phyloP scores from a whole-genome alignment of 306 rosid species.

The Cucurbita ficifolia region DNA sequence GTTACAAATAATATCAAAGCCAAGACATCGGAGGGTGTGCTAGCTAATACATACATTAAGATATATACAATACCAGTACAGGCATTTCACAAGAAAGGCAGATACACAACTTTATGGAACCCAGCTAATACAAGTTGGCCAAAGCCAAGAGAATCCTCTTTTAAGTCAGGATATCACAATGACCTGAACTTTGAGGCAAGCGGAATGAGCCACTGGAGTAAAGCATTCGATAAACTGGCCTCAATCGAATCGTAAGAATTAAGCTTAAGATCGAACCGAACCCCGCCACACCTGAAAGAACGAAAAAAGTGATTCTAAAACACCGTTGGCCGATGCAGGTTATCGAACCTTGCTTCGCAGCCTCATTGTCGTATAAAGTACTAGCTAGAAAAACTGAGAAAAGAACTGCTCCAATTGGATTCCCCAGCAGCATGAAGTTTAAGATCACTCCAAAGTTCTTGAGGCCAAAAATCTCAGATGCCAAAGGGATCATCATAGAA shows the following conservation, averaged over 20 bases:
- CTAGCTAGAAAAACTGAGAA: conserved; percentile 59
- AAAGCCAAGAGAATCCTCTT: background rate
- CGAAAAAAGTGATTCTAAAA: conserved; percentile 60
- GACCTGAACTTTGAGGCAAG: conserved; percentile 18
- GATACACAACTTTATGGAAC: background rate
- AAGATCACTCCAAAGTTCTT: conserved; percentile 49
- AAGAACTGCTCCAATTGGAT: conserved; percentile 60
- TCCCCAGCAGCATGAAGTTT: conserved; percentile 46
- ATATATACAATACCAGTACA: background rate
- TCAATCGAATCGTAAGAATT: conserved; percentile 49
- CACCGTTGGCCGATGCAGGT: conserved; percentile 57
- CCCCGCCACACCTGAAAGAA: conserved; percentile 50
- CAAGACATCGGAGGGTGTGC: too few relatives aligned
- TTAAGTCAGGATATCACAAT: background rate
- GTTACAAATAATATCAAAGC: too few relatives aligned
- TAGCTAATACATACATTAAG: background rate
- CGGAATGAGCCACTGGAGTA: conserved; percentile 55
- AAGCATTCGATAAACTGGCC: conserved; percentile 64
- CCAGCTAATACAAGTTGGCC: background rate
- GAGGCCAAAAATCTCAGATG: conserved; percentile 58
- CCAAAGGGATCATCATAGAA: conserved; percentile 37
- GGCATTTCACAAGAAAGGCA: background rate
- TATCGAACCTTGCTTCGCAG: conserved; percentile 56
- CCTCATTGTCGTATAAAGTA: conserved; percentile 55
- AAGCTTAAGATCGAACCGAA: conserved; percentile 49